Evolutionary conservation across 2,329 filamentous ascomycete species (phyloP).

Genomic region (Lecanicillium sp.): DNA sequence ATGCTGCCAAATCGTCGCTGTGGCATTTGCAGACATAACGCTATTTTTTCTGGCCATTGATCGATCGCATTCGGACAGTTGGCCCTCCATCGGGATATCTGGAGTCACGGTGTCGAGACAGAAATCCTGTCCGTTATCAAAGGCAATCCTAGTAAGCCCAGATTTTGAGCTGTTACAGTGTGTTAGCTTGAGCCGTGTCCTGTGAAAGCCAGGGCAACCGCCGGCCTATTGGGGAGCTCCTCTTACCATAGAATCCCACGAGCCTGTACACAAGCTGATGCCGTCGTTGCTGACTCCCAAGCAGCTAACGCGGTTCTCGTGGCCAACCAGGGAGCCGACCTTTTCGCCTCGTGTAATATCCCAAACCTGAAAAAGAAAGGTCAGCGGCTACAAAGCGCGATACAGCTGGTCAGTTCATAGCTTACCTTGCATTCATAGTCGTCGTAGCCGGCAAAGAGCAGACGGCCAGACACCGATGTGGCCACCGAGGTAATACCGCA

Average conservation of each 20-base stretch:
- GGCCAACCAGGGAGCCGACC: conserved; percentile 90
- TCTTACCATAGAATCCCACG: conserved; percentile 97
- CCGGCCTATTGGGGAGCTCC: neutral
- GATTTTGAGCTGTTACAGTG: conserved; percentile 62
- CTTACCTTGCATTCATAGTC: conserved; percentile 99
- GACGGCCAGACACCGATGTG: conserved; percentile 89
- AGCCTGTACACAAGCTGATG: conserved; percentile 98
- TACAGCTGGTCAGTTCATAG: neutral
- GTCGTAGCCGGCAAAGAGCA: conserved; percentile 95
- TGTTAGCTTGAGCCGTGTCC: too few relatives aligned
- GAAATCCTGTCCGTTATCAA: conserved; percentile 16
- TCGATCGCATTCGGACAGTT: too few relatives aligned
- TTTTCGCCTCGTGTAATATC: conserved; percentile 94
- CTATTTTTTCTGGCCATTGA: too few relatives aligned
- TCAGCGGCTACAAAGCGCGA: conserved; percentile 9
- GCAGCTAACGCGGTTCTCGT: conserved; percentile 98
- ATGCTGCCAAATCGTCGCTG: conserved; percentile 13
- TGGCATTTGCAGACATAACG: neutral
- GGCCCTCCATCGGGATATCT: too few relatives aligned
- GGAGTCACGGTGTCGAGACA: conserved; percentile 20
- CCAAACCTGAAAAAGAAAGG: conserved; percentile 68
- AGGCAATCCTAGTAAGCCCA: conserved; percentile 62
- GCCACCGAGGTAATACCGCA: conserved; percentile 98
- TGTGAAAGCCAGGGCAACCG: too few relatives aligned
- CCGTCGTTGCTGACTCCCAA: conserved; percentile 98